A percentile compares a stretch with the other conserved stretches of the same genome.
These are phyloP conservation scores for Porphyrellus sp. DNA, from an alignment of 1,284 basidiomycete species.

Conservation along the genomic window DNA sequence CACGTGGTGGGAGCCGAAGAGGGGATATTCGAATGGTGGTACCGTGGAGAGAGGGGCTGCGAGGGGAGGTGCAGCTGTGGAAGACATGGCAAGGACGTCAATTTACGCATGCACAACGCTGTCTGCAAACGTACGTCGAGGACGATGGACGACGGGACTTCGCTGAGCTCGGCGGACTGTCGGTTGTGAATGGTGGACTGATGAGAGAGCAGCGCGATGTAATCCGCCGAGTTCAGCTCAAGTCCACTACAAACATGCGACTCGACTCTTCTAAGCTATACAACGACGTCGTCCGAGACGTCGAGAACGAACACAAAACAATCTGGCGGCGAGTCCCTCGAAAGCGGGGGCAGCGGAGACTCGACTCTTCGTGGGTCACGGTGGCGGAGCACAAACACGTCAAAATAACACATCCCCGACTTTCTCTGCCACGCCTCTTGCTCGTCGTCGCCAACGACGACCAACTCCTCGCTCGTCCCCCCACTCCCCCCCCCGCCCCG, in stretches of 20 bases:
- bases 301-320: neutral
- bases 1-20: slow-evolving; percentile 37
- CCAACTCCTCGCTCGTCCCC: slow-evolving; percentile 13
- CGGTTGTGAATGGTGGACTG: slow-evolving; percentile 20
- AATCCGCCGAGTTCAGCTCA: slow-evolving; percentile 34
- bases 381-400: slow-evolving; percentile 27
- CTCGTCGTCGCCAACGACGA: slow-evolving; percentile 35
- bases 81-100: slow-evolving; percentile 32
- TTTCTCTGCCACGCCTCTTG: slow-evolving; percentile 35
- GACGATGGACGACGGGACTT: slow-evolving; percentile 22
- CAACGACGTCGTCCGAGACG: neutral
- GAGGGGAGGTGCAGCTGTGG: slow-evolving; percentile 8
- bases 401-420: slow-evolving; percentile 24
- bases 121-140: slow-evolving; percentile 28
- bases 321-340: neutral
- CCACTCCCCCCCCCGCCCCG: neutral
- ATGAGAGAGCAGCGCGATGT: slow-evolving; percentile 2
- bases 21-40: slow-evolving; percentile 22
- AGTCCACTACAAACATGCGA: slow-evolving; percentile 11
- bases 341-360: neutral
- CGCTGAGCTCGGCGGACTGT: slow-evolving; percentile 38
- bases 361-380: neutral
- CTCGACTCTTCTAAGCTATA: slow-evolving; percentile 4
- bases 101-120: slow-evolving; percentile 13
- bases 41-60: slow-evolving; percentile 18